Conservation (phyloP, 108 stramenopile genomes). For the Mediolabrus comicus region DNA sequence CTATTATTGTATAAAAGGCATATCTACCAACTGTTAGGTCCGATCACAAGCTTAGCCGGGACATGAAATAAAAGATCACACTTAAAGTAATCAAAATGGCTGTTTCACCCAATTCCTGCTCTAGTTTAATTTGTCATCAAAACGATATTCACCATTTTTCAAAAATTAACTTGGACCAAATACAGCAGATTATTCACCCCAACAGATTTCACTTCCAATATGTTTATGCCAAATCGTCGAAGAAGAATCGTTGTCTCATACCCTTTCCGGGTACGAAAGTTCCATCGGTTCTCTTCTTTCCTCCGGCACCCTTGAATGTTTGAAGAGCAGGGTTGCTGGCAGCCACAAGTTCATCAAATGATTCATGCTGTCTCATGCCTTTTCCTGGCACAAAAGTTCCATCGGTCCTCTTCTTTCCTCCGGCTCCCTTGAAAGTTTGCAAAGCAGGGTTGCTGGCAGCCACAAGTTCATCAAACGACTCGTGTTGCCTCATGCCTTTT, state of each 20-base stretch:
- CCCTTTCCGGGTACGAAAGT: constrained; percentile 59
- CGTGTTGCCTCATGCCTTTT: constrained; percentile 44
- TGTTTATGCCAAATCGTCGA: not conserved
- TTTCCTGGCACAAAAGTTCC: constrained; percentile 56
- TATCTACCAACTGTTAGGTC: too few species aligned
- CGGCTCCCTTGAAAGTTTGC: constrained; percentile 47
- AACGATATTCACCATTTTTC: too few species aligned
- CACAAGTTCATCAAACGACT: constrained; percentile 10
- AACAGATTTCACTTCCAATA: too few species aligned
- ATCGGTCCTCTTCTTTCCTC: too few species aligned
- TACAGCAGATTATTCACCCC: too few species aligned
- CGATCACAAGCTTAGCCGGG: too few species aligned
- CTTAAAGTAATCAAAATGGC: too few species aligned
- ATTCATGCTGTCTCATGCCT: constrained; percentile 38
- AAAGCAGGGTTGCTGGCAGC: constrained; percentile 47
- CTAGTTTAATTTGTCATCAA: too few species aligned
- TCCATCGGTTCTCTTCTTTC: too few species aligned
- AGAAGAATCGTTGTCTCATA: constrained; percentile 22
- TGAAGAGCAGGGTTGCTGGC: not conserved
- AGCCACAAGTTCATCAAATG: not conserved
- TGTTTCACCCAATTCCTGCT: too few species aligned
- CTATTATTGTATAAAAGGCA: not conserved
- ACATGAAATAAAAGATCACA: too few species aligned
- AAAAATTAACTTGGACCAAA: too few species aligned
- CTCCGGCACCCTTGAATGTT: constrained; percentile 24